Evolutionary conservation across 2,329 filamentous ascomycete species (phyloP).

Genomic region (Cercospora zeae-maydis): DNA sequence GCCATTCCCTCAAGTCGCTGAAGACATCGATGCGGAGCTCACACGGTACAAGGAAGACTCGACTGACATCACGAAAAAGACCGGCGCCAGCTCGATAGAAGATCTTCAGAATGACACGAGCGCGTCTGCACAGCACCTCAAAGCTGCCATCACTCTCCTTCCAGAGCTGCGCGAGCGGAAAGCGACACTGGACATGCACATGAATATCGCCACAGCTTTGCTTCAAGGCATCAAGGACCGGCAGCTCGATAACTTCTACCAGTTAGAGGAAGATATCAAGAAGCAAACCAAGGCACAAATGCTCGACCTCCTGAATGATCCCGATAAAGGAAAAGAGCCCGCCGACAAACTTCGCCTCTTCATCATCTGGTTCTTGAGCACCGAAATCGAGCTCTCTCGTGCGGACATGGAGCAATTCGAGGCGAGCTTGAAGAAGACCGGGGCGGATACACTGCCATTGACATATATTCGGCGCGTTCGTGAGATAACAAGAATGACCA

Average conservation of each 20-base stretch:
- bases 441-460: constrained; percentile 72
- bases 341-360: constrained; percentile 89
- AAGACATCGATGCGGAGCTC: constrained; percentile 91
- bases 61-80: constrained; percentile 90
- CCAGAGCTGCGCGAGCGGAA: constrained; percentile 92
- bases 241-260: constrained; percentile 93
- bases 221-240: constrained; percentile 86
- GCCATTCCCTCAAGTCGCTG: constrained; percentile 92
- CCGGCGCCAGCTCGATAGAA: constrained; percentile 85
- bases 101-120: constrained; percentile 87
- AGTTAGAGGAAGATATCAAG: constrained; percentile 86
- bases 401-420: constrained; percentile 83
- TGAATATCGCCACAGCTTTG: constrained; percentile 87
- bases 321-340: constrained; percentile 76
- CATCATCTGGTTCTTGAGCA: constrained; percentile 94
- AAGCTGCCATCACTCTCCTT: constrained; percentile 87
- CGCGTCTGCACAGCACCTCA: constrained; percentile 87
- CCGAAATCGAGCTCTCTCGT: constrained; percentile 80
- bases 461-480: constrained; percentile 87
- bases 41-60: constrained; percentile 95
- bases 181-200: constrained; percentile 93
- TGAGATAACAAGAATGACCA: constrained; percentile 95
- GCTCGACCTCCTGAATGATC: constrained; percentile 77
- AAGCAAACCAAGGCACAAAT: constrained; percentile 90
- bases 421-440: constrained; percentile 71